These are phyloP conservation scores for Sparassis latifolia DNA, from an alignment of 1,284 basidiomycete species.

Conservation along the genomic window DNA sequence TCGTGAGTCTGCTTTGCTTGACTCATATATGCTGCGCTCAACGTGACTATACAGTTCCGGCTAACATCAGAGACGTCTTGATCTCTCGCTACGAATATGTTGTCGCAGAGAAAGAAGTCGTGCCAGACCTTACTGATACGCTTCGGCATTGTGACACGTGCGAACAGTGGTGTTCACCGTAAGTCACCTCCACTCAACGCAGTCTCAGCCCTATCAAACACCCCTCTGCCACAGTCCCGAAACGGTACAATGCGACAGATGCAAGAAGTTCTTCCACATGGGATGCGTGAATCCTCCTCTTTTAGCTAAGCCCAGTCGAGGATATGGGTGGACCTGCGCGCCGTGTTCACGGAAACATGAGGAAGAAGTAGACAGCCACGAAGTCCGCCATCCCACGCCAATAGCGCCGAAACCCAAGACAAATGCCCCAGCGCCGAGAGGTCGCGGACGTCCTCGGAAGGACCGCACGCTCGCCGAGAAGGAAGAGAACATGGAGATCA, in stretches of 20 bases:
- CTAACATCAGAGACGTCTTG: slow-evolving; percentile 71
- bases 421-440: slow-evolving; percentile 59
- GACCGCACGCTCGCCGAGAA: slow-evolving; percentile 61
- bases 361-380: slow-evolving; percentile 77
- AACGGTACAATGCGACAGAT: slow-evolving; percentile 90
- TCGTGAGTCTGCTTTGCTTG: slow-evolving; percentile 47
- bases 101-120: slow-evolving; percentile 88
- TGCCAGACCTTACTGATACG: slow-evolving; percentile 84
- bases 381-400: slow-evolving; percentile 46
- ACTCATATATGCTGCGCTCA: slow-evolving; percentile 2
- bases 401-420: slow-evolving; percentile 49
- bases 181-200: slow-evolving; percentile 25
- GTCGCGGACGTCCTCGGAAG: slow-evolving; percentile 68
- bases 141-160: slow-evolving; percentile 86
- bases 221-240: slow-evolving; percentile 54
- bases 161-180: slow-evolving; percentile 84
- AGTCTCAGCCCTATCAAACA: slow-evolving; percentile 1
- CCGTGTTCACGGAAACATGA: slow-evolving; percentile 87
- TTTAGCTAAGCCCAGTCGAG: slow-evolving; percentile 91
- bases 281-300: slow-evolving; percentile 88
- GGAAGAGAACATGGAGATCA: slow-evolving; percentile 71
- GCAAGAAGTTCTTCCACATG: slow-evolving; percentile 96
- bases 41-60: slow-evolving; percentile 56
- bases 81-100: slow-evolving; percentile 89
- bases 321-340: slow-evolving; percentile 97